Base-by-base conservation (phyloP, 495 filamentous ascomycete genomes). In the Lophiostoma macrostomum region DNA sequence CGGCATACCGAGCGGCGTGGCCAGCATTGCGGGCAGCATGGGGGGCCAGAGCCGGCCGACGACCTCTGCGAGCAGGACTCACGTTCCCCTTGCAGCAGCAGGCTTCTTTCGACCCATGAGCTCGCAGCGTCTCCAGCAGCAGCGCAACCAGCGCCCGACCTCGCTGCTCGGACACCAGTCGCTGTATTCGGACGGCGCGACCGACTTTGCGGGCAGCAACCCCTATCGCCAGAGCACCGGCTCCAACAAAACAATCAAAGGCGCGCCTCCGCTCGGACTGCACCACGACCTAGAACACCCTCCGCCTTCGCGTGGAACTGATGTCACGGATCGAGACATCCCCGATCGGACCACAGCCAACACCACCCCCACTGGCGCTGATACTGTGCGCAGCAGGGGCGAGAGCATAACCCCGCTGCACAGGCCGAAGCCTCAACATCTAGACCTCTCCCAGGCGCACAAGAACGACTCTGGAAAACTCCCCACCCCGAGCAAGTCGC, bases 91-190 rank as follows among this genome's bases (percentile, higher is more conserved):
- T 24, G 83, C 90, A 6, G 89, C 90, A 12, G 85, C 91, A 58
- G 91, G 86, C 16, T 97, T 98, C 69, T 96, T 96, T 61, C 84
- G 85, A 7, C 93, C 93, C 14, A 95, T 98, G 93, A 96, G 90
- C 71, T 94, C 90, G 19, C 91, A 96, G 68, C 82, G 88, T 65
- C 74, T 96, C 40, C 93, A 98, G 69, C 91, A 90, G 43, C 94
- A 97, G 67, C 76, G 93, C 64, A 83, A 82, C 38, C 74, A 77
- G 22, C 73, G 79, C 11, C 79, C 79, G 13, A 55, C 50, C 2
- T 67, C 60, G 14, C 32, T 62, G 65, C 56, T 76, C 65, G 47
- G 72, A 70, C 55, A 75, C 65, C 36, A 69, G 67, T 30, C 66
- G 67, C 7, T 55, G 12, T 54, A 53, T 12, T 12, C 76, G 20